phyloP scores from a whole-genome alignment of 2,329 filamentous ascomycete species.

The Nakataea oryzae region DNA sequence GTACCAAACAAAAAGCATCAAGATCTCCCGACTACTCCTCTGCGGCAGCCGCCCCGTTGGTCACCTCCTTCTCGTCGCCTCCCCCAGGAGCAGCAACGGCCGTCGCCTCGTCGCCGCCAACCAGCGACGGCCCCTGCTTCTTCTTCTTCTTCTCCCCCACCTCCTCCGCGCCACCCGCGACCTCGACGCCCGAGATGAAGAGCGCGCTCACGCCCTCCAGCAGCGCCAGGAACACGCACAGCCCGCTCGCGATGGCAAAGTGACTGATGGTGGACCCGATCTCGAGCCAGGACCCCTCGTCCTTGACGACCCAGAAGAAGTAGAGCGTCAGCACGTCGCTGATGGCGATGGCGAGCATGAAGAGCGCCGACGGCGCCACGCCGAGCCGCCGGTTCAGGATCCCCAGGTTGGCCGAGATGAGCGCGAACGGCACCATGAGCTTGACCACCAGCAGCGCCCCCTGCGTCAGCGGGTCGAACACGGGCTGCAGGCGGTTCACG shows the following conservation, averaged over 20 bases:
- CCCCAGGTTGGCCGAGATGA: conserved; percentile 89
- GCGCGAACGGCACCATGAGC: conserved; percentile 82
- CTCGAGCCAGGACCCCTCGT: conserved; percentile 94
- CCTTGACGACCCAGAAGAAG: conserved; percentile 96
- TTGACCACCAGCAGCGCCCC: conserved; percentile 80
- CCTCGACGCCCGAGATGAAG: conserved; percentile 72
- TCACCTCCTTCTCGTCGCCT: neutral
- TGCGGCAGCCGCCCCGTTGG: neutral
- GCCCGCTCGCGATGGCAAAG: conserved; percentile 80
- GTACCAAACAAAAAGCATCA: neutral
- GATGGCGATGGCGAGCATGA: conserved; percentile 89
- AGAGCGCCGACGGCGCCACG: conserved; percentile 78
- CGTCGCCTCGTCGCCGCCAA: neutral
- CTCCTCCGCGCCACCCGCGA: conserved; percentile 21
- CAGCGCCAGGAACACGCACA: conserved; percentile 84
- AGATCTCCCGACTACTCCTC: neutral
- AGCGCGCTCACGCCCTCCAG: conserved; percentile 78
- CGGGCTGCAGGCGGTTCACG: conserved; percentile 74
- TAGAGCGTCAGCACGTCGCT: conserved; percentile 86
- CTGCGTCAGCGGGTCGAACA: conserved; percentile 92
- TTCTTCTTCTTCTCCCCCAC: neutral
- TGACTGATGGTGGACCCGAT: conserved; percentile 96
- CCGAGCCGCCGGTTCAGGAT: conserved; percentile 78
- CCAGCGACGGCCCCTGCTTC: neutral
- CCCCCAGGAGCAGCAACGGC: conserved; percentile 20